Evolutionary conservation across 2,329 filamentous ascomycete genomes (phyloP).

Genomic region (Xylariaceae sp.): DNA sequence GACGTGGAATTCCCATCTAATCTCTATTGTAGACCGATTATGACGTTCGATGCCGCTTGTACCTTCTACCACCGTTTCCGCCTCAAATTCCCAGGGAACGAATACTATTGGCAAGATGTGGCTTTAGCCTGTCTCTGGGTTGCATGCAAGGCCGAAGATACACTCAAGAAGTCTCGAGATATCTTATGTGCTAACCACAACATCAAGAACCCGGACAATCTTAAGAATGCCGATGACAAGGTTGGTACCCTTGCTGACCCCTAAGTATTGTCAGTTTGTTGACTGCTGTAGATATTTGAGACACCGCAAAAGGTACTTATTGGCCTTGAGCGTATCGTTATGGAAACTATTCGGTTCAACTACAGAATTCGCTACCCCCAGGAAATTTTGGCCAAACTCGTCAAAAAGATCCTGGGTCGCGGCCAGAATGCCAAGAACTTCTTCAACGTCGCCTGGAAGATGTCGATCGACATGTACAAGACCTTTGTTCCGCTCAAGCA

Average conservation of each 20-base stretch:
- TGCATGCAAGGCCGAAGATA: conserved; percentile 97
- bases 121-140: conserved; percentile 85
- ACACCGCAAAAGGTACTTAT: conserved; percentile 74
- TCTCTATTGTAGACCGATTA: conserved; percentile 63
- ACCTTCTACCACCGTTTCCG: conserved; percentile 94
- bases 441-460: conserved; percentile 68
- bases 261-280: conserved; percentile 3
- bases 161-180: conserved; percentile 91
- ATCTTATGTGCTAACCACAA: conserved; percentile 90
- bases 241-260: conserved; percentile 38
- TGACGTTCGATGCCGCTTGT: conserved; percentile 87
- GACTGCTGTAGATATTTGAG: conserved; percentile 66
- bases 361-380: conserved; percentile 88
- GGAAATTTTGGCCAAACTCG: conserved; percentile 76
- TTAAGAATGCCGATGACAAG: conserved; percentile 74
- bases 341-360: conserved; percentile 91
- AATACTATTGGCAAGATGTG: conserved; percentile 83
- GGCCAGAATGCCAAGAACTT: conserved; percentile 47
- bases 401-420: conserved; percentile 49
- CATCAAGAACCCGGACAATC: conserved; percentile 66
- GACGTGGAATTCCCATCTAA: conserved; percentile 7
- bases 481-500: conserved; percentile 93
- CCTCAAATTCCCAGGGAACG: conserved; percentile 75
- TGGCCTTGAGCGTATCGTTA: conserved; percentile 84
- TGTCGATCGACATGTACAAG: conserved; percentile 86